A percentile compares a stretch with the other conserved stretches of the same genome.
Conservation (phyloP, 1,284 basidiomycete species). For the Ustilago tritici region DNA sequence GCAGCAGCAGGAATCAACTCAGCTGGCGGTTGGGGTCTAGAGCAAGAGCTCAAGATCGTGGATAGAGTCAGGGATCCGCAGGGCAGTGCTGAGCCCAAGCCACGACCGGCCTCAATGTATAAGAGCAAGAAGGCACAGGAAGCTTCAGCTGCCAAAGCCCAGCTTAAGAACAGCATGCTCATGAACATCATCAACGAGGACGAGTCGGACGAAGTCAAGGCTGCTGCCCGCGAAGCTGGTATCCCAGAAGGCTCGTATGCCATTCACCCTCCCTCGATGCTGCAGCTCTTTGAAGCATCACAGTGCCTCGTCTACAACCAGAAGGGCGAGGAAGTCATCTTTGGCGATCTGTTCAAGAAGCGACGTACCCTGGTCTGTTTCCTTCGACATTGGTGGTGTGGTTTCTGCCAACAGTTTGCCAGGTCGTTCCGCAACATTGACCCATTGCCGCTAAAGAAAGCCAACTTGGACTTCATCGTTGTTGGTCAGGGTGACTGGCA, state of each 20-base stretch:
- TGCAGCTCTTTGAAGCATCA: slow-evolving; percentile 75
- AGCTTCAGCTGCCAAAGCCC: slow-evolving; percentile 14
- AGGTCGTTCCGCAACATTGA: slow-evolving; percentile 76
- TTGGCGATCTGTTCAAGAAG: slow-evolving; percentile 79
- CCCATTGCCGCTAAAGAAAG: slow-evolving; percentile 74
- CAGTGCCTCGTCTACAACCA: slow-evolving; percentile 77
- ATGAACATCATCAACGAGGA: slow-evolving; percentile 36
- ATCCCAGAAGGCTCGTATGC: slow-evolving; percentile 59
- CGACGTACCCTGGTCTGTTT: slow-evolving; percentile 78
- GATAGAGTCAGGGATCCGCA: slow-evolving; percentile 25
- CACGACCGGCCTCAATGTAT: slow-evolving; percentile 29
- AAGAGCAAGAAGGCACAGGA: slow-evolving; percentile 26
- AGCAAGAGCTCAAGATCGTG: slow-evolving; percentile 43
- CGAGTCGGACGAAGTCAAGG: slow-evolving; percentile 46
- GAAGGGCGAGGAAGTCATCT: slow-evolving; percentile 77
- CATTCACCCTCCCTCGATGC: slow-evolving; percentile 59
- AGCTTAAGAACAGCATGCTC: slow-evolving; percentile 17
- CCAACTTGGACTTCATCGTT: slow-evolving; percentile 76
- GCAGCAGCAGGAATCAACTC: background rate
- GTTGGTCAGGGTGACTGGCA: slow-evolving; percentile 81
- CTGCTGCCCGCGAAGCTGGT: slow-evolving; percentile 44
- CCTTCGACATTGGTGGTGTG: slow-evolving; percentile 74
- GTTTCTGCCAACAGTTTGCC: slow-evolving; percentile 86
- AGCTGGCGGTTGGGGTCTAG: slow-evolving; percentile 38
- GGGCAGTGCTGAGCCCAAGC: slow-evolving; percentile 7